These are phyloP conservation scores for Parastagonospora avenae DNA, from an alignment of 2,329 filamentous ascomycete genomes.

Conservation along the genomic window DNA sequence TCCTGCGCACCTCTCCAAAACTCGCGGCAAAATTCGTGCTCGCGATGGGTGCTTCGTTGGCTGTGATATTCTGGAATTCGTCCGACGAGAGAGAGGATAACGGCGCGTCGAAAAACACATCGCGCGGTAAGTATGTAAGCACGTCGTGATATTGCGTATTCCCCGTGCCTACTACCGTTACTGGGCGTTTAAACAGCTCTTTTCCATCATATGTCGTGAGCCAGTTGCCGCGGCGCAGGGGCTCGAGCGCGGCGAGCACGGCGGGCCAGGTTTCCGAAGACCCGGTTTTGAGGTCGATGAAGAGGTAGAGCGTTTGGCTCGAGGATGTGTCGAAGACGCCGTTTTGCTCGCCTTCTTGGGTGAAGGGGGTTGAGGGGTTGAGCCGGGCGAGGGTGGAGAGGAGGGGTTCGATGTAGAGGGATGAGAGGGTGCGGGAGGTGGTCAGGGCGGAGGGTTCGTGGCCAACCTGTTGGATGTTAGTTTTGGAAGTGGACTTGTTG, in stretches of 20 bases:
- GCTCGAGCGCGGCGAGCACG: conserved; percentile 62
- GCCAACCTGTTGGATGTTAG: conserved; percentile 53
- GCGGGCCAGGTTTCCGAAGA: conserved; percentile 61
- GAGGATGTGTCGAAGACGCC: conserved; percentile 66
- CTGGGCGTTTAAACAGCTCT: conserved; percentile 53
- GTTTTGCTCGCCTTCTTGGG: conserved; percentile 55
- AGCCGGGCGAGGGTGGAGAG: conserved; percentile 60
- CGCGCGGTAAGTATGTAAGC: conserved; percentile 34
- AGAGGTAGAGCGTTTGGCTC: conserved; percentile 66
- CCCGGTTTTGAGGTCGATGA: conserved; percentile 67
- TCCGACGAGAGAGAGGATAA: conserved; percentile 52
- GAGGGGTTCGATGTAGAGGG: conserved; percentile 65
- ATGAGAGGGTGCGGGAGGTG: conserved; percentile 58
- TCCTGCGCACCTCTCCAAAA: conserved; percentile 47
- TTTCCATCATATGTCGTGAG: conserved; percentile 59
- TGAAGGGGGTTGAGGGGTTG: conserved; percentile 60
- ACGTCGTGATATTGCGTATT: conserved; percentile 53
- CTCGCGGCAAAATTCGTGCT: conserved; percentile 55
- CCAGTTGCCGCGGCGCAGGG: conserved; percentile 59
- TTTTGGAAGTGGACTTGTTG: not conserved
- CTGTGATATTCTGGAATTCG: conserved; percentile 53
- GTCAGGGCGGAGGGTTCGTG: conserved; percentile 61
- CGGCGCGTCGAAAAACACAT: conserved; percentile 67
- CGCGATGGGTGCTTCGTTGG: conserved; percentile 59
- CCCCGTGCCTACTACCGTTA: conserved; percentile 68